These are phyloP conservation scores for Curvularia hawaiiensis DNA, from an alignment of 2,329 filamentous ascomycete genomes.

Conservation along the genomic window DNA sequence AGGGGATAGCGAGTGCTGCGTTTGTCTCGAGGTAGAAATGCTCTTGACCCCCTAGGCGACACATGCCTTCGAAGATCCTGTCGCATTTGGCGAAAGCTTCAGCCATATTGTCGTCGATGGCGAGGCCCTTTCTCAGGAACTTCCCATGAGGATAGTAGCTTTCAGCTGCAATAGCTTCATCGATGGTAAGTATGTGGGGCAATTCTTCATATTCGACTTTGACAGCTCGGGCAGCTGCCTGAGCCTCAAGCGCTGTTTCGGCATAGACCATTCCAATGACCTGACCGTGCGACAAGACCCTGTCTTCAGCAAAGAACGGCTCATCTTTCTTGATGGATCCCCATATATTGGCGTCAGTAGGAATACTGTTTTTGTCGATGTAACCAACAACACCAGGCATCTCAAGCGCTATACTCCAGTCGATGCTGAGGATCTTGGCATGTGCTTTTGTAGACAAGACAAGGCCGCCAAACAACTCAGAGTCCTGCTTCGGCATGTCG, in stretches of 20 bases:
- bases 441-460: conserved; percentile 87
- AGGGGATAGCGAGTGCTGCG: conserved; percentile 81
- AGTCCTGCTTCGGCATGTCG: conserved; percentile 82
- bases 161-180: conserved; percentile 86
- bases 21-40: conserved; percentile 97
- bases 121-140: conserved; percentile 76
- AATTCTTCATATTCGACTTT: conserved; percentile 88
- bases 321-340: conserved; percentile 83
- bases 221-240: conserved; percentile 80
- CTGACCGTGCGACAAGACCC: conserved; percentile 85
- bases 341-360: conserved; percentile 84
- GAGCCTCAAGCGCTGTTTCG: conserved; percentile 74
- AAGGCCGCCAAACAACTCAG: conserved; percentile 85
- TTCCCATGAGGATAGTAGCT: conserved; percentile 84
- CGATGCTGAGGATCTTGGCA: conserved; percentile 80
- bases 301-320: conserved; percentile 85
- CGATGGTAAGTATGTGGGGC: conserved; percentile 85
- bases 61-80: conserved; percentile 79
- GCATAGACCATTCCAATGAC: conserved; percentile 89
- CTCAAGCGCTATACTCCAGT: conserved; percentile 76
- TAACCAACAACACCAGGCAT: conserved; percentile 85
- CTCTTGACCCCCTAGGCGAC: conserved; percentile 91
- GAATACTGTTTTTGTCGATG: conserved; percentile 81
- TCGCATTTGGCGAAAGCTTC: conserved; percentile 78
- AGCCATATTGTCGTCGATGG: conserved; percentile 59